Percentiles rank a stretch among this genome's conserved stretches.
These are phyloP conservation scores for Alloteropsis semialata DNA, from an alignment of 176 grass and related monocot genomes.

Conservation along the genomic window DNA sequence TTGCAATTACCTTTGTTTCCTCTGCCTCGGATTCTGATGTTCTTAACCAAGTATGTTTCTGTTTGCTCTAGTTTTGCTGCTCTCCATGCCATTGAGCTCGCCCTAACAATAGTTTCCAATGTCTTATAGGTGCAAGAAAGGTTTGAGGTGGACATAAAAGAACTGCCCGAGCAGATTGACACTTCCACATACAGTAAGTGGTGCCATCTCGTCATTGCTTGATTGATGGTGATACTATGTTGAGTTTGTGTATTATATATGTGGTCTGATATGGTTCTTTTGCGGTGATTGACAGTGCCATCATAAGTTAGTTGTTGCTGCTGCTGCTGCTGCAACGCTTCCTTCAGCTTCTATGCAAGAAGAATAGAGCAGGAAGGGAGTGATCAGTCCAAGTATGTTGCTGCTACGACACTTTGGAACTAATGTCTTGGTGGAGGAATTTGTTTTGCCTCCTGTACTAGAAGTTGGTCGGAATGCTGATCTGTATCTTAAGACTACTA, in stretches of 20 bases:
- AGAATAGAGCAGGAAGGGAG: neutral
- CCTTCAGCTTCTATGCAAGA: neutral
- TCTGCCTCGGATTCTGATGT: slow-evolving; percentile 93
- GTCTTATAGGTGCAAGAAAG: slow-evolving; percentile 85
- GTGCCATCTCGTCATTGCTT: neutral
- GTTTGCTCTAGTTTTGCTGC: neutral
- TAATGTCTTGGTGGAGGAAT: slow-evolving; percentile 7
- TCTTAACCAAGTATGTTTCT: slow-evolving; percentile 69
- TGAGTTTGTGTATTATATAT: neutral
- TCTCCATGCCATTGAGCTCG: neutral
- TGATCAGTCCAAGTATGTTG: neutral
- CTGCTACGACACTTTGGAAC: neutral
- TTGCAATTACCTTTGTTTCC: slow-evolving; percentile 95
- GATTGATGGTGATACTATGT: neutral
- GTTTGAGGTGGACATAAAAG: slow-evolving; percentile 98
- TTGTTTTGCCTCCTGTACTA: slow-evolving; percentile 23
- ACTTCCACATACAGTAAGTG: slow-evolving; percentile 98
- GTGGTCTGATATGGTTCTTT: neutral
- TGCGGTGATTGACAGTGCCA: slow-evolving; percentile 27
- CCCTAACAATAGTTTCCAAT: neutral
- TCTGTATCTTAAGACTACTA: neutral
- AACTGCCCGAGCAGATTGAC: slow-evolving; percentile 95
- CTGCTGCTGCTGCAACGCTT: no score
- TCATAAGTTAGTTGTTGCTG: neutral
- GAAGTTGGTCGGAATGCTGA: neutral